Base-by-base conservation (phyloP, 177 flowering plant species). In the Telopea speciosissima region DNA sequence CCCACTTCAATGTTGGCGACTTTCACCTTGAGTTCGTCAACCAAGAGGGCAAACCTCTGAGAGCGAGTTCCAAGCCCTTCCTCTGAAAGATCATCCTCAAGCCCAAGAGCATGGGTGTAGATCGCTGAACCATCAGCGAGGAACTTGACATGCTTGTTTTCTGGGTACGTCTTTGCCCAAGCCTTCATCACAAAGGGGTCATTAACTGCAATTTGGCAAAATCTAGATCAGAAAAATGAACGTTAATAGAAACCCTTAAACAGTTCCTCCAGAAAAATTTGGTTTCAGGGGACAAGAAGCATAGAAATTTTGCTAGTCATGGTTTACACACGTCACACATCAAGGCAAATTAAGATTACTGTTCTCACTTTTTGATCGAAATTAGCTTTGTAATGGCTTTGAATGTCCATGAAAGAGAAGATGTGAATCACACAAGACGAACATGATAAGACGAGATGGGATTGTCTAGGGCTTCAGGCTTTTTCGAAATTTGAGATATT, bases 181-280 rank as follows among this genome's bases (percentile, higher is more conserved):
- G 87, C 97, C 85, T 85, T 90, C 99, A 92, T 89, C 83, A 94
- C 98, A 73, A 92, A 92, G 12, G 91, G 92, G 67, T 89, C 93
- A 68, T 89, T 89, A 3, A 89, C 90, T 86, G 84, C 79, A 77
- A 28, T 28, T 28, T 2, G 31, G 31, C 67, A 28, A 8, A 13
- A 33, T 28, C 31, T 28, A 28, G 59, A n/a, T 54, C n/a, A 54
- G 17, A 21, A n/a, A n/a, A n/a, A n/a, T n/a, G n/a, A n/a, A n/a
- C n/a, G n/a, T n/a, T n/a, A 3, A 54, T n/a, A n/a, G n/a, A n/a
- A 10, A 16, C 7, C 16, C 59, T 54, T 16, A 54, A 21, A 54
- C 31, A 28, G 31, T 28, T 28, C 31, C n/a, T n/a, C n/a, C n/a
- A n/a, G n/a, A n/a, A n/a, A n/a, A n/a, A n/a, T n/a, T n/a, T n/a